Evolutionary conservation across 169 alveolate genomes (phyloP), one percentile per base, ranked within the genome.

Genomic region (Eimeria acervulina): DNA sequence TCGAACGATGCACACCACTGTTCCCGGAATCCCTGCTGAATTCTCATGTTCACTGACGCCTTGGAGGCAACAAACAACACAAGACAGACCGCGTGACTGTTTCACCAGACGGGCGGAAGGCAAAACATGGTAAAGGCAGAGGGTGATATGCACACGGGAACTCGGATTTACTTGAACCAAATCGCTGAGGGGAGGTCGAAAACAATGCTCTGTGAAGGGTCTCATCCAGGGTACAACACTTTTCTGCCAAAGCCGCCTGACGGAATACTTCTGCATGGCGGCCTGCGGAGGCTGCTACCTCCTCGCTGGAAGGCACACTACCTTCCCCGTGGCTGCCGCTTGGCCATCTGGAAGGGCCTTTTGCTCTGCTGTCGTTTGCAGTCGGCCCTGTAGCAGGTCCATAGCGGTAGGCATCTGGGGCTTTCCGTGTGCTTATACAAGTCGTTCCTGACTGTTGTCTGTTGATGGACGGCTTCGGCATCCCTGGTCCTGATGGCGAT

Each of bases 211-310:
- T 44, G 80, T 85, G 80, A n/a, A 85, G 93, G 0, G 55, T 36
- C 4, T 85, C 80, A 59, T 85, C 59, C 21, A 85, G 36, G 68
- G 36, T 85, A 80, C 93, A 85, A 80, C 23, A 59, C 40, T 36
- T 36, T 36, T 85, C 93, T 85, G 93, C 93, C 19, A 85, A 12
- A 59, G 80, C 93, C 40, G 80, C 78, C 36, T 85, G 93, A 28
- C 80, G 42, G 80, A 85, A 85, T 7, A 59, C 36, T 59, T 85
- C 59, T 21, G 40, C 78, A 33, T 85, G 93, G n/a, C 93, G 74
- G 55, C 93, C 93, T 59, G 93, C 93, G 23, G 33, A 17, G 36
- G 93, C 93, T 59, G 93, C 93, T 2, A 59, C 21, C 59, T 31
- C 55, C 7, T 59, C 93, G 12, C 59, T 61, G 40, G 31, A 12